These are phyloP conservation scores for Fraxinus quadrangulata DNA, from an alignment of 257 asterid species.

Conservation along the genomic window DNA sequence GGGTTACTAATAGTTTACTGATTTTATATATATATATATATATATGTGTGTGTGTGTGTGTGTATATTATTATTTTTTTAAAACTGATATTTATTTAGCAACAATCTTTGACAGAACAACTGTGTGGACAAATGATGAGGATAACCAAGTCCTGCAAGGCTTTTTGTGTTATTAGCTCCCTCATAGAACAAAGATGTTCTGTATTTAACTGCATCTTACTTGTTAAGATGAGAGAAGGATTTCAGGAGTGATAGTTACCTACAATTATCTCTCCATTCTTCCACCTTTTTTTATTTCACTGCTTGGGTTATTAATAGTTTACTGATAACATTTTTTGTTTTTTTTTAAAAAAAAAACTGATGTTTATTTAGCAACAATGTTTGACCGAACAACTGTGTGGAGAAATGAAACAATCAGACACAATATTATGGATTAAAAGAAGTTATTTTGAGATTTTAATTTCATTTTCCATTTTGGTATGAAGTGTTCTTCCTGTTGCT, in stretches of 20 bases:
- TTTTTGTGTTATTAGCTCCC: background rate
- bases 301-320: background rate
- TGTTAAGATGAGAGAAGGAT: background rate
- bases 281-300: background rate
- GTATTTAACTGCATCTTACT: background rate
- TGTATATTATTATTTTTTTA: no score
- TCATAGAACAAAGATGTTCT: background rate
- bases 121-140: background rate
- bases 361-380: background rate
- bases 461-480: no score
- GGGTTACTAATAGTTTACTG: background rate
- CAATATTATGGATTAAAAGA: no score
- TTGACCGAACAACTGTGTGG: no score
- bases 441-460: no score
- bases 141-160: background rate
- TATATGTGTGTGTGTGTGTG: no score
- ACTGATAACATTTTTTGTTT: no score
- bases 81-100: no score
- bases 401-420: no score
- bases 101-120: no score
- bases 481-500: background rate
- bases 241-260: background rate
- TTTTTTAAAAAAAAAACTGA: no score
- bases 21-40: no score
- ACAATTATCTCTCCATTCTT: background rate